phyloP scores from a whole-genome alignment of 2,329 filamentous ascomycete species.

The Scytalidium lignicola region DNA sequence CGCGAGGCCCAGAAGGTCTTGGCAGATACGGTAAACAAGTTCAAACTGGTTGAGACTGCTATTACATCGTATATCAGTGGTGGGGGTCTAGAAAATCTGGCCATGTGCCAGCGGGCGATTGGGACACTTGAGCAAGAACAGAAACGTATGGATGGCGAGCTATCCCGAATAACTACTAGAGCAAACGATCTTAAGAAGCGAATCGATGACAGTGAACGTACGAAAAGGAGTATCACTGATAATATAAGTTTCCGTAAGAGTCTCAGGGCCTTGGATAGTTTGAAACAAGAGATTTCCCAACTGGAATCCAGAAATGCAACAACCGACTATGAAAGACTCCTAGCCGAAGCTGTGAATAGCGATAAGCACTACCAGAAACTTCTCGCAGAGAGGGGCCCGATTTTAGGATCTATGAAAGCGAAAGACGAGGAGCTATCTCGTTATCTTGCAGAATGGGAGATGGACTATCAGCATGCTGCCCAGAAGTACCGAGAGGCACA shows the following conservation, averaged over 20 bases:
- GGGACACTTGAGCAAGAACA: conserved; percentile 62
- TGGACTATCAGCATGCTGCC: conserved; percentile 80
- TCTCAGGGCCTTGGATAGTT: conserved; percentile 58
- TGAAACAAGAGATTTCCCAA: conserved; percentile 65
- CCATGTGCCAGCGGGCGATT: conserved; percentile 64
- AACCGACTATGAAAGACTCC: conserved; percentile 73
- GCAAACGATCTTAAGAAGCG: conserved; percentile 75
- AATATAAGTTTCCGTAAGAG: conserved; percentile 84
- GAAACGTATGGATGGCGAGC: conserved; percentile 59
- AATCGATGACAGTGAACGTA: conserved; percentile 72
- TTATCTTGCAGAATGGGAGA: conserved; percentile 73
- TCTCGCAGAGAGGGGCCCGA: conserved; percentile 65
- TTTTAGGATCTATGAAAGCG: conserved; percentile 74
- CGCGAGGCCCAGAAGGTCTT: conserved; percentile 67
- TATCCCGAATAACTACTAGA: conserved; percentile 59
- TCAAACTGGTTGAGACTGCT: conserved; percentile 69
- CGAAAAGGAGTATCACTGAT: conserved; percentile 80
- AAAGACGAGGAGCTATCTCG: conserved; percentile 77
- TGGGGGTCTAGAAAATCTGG: conserved; percentile 68
- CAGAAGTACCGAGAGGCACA: conserved; percentile 79
- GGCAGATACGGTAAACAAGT: conserved; percentile 68
- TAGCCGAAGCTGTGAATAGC: conserved; percentile 61
- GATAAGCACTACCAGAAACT: conserved; percentile 65
- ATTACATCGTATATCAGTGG: conserved; percentile 75
- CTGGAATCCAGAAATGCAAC: conserved; percentile 76